Evolutionary conservation across 2,329 filamentous ascomycete genomes (phyloP), one percentile per base, ranked within the genome.

Genomic region (Cladosporium halotolerans): DNA sequence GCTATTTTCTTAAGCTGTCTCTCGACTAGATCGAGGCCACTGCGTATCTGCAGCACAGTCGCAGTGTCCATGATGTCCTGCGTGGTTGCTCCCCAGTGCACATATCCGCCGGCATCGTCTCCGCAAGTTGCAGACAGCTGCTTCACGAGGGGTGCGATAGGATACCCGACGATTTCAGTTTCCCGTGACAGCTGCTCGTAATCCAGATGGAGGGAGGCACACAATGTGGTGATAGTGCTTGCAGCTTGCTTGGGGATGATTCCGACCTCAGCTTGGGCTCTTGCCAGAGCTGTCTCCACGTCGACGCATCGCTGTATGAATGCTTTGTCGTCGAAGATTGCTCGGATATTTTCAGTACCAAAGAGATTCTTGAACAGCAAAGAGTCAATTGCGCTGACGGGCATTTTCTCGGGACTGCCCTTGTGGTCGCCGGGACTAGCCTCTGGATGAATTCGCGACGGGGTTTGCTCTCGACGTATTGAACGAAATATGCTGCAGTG

Each of bases 51-150:
- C 4, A 66, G 49, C 10, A 66, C 54, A 2, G 60, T 48, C 1
- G 65, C 62, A 3, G 59, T 64, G 45, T 67, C 64, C 43, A 63
- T 62, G n/a, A 66, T 59, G 40, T 67, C 64, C 38, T 66, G 61
- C 10, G 63, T 66, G 2, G 63, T 66, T 2, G 65, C 65, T 16
- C 65, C 65, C 64, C 65, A 67, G 45, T 66, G 65, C 3, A 64
- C 55, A 48, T 61, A 66, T 46, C 58, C 57, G 9, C 62, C 64
- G 8, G 57, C 57, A 19, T 63, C 60, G 2, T 58, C 56, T 32
- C 58, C 60, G n/a, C 60, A 60, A 31, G 54, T 55, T 34, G 52
- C 45, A n/a, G 63, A 59, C 23, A 66, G 52, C 42, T 68, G 65
- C 23, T 60, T 56, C 2, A 68, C 62, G 1, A 67, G 58, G 3